Conservation (phyloP, 805 yeast genomes). For the Wickerhamiella bombiphila region DNA sequence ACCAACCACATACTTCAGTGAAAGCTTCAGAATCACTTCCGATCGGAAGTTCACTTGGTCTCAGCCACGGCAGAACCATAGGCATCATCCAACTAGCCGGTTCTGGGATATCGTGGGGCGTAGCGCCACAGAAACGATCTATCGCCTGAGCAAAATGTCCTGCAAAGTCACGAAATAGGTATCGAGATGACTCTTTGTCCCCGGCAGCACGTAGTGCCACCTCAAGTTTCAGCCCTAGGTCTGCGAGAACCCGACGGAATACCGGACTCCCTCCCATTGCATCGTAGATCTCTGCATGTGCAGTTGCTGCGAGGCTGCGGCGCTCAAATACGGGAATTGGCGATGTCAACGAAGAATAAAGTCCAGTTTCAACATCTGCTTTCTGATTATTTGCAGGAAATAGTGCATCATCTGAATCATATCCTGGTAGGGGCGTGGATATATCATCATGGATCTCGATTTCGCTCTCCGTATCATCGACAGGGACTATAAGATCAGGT, state of each 20-base stretch:
- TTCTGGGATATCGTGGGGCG: constrained; percentile 6
- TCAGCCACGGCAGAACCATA: constrained; percentile 11
- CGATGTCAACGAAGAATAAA: background rate
- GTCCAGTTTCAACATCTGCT: background rate
- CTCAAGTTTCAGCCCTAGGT: constrained; percentile 7
- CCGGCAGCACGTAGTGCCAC: constrained; percentile 9
- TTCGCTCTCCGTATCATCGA: no score
- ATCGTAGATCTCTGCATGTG: constrained; percentile 1
- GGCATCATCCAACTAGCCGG: constrained; percentile 9
- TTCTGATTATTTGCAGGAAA: background rate
- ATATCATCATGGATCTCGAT: no score
- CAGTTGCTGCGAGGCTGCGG: background rate
- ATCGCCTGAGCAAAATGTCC: constrained; percentile 11
- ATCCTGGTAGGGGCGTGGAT: no score
- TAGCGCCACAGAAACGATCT: constrained; percentile 12
- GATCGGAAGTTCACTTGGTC: constrained; percentile 2
- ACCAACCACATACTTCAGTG: constrained; percentile 12
- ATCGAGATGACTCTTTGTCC: constrained; percentile 6
- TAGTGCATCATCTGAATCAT: no score
- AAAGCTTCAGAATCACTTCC: constrained; percentile 2
- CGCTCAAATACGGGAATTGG: background rate
- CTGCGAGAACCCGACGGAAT: constrained; percentile 7
- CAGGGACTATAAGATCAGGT: no score
- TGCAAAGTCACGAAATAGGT: constrained; percentile 15
- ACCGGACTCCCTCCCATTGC: constrained; percentile 8